Base-by-base conservation (phyloP, 73 alveolate genomes). In the Tetrahymena thermophila region DNA sequence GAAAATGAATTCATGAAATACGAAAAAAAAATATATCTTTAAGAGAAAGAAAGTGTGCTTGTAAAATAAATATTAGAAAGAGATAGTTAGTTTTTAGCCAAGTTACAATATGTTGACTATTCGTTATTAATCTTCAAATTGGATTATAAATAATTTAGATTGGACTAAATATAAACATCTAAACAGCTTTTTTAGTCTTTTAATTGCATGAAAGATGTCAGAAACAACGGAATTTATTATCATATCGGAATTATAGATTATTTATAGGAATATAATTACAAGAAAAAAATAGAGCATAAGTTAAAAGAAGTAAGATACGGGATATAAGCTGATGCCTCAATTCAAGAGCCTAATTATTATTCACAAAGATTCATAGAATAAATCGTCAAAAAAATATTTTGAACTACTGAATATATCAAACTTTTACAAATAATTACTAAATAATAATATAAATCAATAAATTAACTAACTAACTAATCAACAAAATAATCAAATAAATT, bases 201-300 rank as follows among this genome's bases (percentile, higher is more conserved):
- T 93, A 71, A 85, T 44, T 43, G 94, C 56, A 85, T 50, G 84
- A 89, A 28, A 25, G 56, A 44, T 94, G 94, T 34, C 42, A 85
- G 84, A 37, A 43, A 35, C 34, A 44, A 34, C 11, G 89, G 89
- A 31, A 44, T 50, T 0, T 95, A 95, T 38, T 95, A 95, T 89
- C 97, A 95, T 10, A 89, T 95, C 31, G 97, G 95, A 9, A 95
- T 95, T 14, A 95, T 95, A 1, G 97, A 95, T 55, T 95, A 95
- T 58, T 93, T 95, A 42, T 56, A 95, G 28, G 97, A 95, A 95
- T 95, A 94, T 94, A 95, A 95, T 85, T 57, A 85, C 8, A 71
- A 89, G 28, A 95, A 95, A 85, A 50, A 71, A 71, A 93, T 94
- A 43, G 97, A 95, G 35, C 89, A 71, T 71, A 71, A 71, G 17